These are phyloP conservation scores for Phallus indusiatus DNA, from an alignment of 768 basidiomycete genomes.

Conservation along the genomic window DNA sequence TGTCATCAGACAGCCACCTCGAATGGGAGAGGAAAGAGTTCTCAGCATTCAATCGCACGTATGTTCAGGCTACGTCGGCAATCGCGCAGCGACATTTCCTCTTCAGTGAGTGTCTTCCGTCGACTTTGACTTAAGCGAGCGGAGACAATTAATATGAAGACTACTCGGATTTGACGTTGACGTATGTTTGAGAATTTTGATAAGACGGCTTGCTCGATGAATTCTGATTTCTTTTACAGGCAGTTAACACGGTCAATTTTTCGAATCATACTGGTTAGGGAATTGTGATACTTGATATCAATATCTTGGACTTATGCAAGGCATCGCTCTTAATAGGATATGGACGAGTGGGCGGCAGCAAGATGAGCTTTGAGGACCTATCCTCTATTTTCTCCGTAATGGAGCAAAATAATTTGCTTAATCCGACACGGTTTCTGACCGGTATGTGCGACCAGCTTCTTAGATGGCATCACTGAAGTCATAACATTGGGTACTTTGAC, in stretches of 20 bases:
- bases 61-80: slow-evolving; percentile 87
- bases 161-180: slow-evolving; percentile 91
- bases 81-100: slow-evolving; percentile 69
- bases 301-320: neutral
- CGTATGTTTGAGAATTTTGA: slow-evolving; percentile 34
- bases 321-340: slow-evolving; percentile 51
- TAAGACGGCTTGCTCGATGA: neutral
- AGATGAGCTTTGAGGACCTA: slow-evolving; percentile 71
- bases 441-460: slow-evolving; percentile 31
- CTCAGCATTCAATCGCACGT: slow-evolving; percentile 93
- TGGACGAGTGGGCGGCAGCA: slow-evolving; percentile 69
- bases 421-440: slow-evolving; percentile 68
- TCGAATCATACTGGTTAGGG: slow-evolving; percentile 82
- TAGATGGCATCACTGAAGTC: neutral
- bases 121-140: slow-evolving; percentile 22
- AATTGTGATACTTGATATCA: neutral
- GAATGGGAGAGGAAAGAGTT: slow-evolving; percentile 41
- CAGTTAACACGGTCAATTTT: slow-evolving; percentile 89
- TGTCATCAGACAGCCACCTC: neutral
- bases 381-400: slow-evolving; percentile 61
- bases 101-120: slow-evolving; percentile 44
- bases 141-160: neutral
- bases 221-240: slow-evolving; percentile 28
- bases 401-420: slow-evolving; percentile 66
- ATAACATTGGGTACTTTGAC: neutral